Conservation (phyloP, 129 eudicot genomes). For the Logfia minima region DNA sequence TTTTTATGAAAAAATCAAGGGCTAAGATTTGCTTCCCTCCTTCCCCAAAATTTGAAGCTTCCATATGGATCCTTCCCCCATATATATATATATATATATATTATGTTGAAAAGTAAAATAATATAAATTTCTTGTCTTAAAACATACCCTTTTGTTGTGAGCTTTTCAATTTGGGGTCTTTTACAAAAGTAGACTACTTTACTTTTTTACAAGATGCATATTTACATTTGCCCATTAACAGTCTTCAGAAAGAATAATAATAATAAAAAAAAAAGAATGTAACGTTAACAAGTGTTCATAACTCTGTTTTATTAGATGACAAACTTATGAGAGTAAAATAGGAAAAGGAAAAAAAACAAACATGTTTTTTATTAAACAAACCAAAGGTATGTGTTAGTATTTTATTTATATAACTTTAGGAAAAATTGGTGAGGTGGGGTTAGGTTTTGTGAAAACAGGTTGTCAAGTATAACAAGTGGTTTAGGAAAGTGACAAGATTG, state of each 20-base stretch:
- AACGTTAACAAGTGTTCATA: not conserved
- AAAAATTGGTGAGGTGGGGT: slow-evolving; percentile 7
- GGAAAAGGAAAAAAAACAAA: not conserved
- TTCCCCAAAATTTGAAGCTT: too few species aligned
- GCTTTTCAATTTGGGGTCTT: not conserved
- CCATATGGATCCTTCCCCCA: too few species aligned
- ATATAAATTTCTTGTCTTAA: not conserved
- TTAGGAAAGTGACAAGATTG: slow-evolving; percentile 33
- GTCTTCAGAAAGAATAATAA: too few species aligned
- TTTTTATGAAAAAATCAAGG: too few species aligned
- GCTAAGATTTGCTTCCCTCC: too few species aligned
- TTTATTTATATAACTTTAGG: not conserved
- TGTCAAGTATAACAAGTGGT: slow-evolving; percentile 34
- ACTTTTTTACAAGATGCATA: not conserved
- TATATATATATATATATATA: too few species aligned
- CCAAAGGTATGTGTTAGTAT: not conserved
- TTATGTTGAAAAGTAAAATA: too few species aligned
- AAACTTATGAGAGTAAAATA: not conserved
- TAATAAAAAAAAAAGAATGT: too few species aligned
- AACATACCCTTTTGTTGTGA: not conserved
- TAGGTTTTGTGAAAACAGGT: slow-evolving; percentile 28
- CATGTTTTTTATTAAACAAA: not conserved
- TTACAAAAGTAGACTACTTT: not conserved
- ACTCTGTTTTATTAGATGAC: not conserved
- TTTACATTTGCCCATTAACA: not conserved